These are phyloP conservation scores for Coemansia erecta DNA, from an alignment of 192 early-diverging fungal genomes.

Conservation along the genomic window DNA sequence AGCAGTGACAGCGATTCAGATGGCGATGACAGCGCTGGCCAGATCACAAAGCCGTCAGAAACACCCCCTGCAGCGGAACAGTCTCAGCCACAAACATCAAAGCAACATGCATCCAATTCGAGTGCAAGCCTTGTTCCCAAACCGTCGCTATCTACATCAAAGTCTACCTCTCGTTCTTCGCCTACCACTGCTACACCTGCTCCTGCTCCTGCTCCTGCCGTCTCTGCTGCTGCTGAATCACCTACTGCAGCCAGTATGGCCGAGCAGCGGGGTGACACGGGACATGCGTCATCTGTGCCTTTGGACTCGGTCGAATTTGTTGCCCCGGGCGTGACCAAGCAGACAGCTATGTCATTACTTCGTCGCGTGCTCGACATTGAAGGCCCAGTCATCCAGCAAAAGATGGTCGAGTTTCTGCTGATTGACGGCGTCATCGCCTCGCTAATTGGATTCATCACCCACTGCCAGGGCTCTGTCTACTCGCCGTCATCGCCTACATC, in stretches of 20 bases:
- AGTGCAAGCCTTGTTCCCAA: too few relatives aligned
- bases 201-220: not conserved
- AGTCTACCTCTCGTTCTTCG: not conserved
- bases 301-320: conserved; percentile 47
- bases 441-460: conserved; percentile 49
- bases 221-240: not conserved
- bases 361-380: conserved; percentile 53
- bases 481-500: conserved; percentile 21
- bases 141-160: not conserved
- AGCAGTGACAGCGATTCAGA: conserved; percentile 16
- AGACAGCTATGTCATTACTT: conserved; percentile 44
- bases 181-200: not conserved
- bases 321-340: conserved; percentile 47
- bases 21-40: not conserved
- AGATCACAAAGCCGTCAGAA: not conserved
- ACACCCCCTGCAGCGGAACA: not conserved
- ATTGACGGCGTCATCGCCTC: conserved; percentile 54
- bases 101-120: too few relatives aligned
- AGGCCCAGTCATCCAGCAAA: conserved; percentile 47
- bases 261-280: not conserved
- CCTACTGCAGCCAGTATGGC: not conserved
- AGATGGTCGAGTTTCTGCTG: conserved; percentile 55
- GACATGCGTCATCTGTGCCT: conserved; percentile 29
- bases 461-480: conserved; percentile 44
- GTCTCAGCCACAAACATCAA: too few relatives aligned